phyloP scores from a whole-genome alignment of 2,329 filamentous ascomycete species.

The Lojkania enalia region DNA sequence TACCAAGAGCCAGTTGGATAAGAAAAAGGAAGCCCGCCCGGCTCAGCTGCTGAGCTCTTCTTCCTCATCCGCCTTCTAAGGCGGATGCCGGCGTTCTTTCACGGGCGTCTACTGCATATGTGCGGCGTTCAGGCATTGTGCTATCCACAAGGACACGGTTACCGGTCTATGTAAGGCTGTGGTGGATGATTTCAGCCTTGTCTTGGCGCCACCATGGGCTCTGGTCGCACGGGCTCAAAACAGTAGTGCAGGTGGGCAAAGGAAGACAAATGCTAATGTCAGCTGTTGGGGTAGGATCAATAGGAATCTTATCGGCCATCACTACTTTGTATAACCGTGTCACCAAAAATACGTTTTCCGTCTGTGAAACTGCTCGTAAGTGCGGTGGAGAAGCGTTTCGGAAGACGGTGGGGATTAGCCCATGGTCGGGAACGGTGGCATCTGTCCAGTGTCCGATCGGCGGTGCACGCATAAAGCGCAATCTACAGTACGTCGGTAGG shows the following conservation, averaged over 20 bases:
- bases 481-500: neutral
- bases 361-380: conserved; percentile 1
- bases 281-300: conserved; percentile 14
- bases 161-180: neutral
- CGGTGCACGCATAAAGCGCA: neutral
- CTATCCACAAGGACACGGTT: conserved; percentile 9
- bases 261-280: conserved; percentile 1
- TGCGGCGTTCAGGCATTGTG: neutral
- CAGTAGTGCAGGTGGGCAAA: neutral
- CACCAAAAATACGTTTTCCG: conserved; percentile 10
- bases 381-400: conserved; percentile 9
- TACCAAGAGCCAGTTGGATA: neutral
- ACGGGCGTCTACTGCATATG: too few species aligned
- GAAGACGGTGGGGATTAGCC: neutral
- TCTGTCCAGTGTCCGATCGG: neutral
- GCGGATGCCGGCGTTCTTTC: neutral
- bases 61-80: too few species aligned
- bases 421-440: neutral
- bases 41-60: too few species aligned
- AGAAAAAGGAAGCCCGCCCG: neutral
- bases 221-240: conserved; percentile 1
- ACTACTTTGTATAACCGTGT: neutral
- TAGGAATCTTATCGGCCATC: conserved; percentile 12
- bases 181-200: conserved; percentile 10
- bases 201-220: conserved; percentile 7